These are phyloP conservation scores for Alternaria triticina DNA, from an alignment of 2,329 filamentous ascomycete genomes.

Conservation along the genomic window DNA sequence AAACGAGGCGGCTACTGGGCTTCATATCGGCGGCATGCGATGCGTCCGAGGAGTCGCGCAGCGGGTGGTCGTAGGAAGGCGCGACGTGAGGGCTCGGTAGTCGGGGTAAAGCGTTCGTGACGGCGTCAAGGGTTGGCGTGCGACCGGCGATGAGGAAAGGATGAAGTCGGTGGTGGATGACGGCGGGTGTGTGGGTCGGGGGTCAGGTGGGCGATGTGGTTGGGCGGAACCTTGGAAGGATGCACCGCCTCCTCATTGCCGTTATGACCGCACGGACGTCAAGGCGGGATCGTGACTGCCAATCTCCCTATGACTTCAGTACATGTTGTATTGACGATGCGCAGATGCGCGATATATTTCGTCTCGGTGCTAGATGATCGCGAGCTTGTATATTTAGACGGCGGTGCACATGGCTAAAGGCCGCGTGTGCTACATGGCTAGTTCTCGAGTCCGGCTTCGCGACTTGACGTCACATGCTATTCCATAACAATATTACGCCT, in stretches of 20 bases:
- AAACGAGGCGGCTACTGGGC: conserved; percentile 7
- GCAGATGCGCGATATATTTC: not conserved
- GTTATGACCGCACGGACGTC: not conserved
- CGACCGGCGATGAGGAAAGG: not conserved
- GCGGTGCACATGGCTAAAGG: not conserved
- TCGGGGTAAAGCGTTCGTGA: not conserved
- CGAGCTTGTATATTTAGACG: not conserved
- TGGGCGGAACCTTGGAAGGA: not conserved
- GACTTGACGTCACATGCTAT: not conserved
- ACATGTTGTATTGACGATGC: not conserved
- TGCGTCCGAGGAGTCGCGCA: not conserved
- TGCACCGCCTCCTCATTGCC: not conserved
- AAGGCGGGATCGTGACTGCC: not conserved
- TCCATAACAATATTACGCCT: not conserved
- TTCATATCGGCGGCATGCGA: conserved; percentile 16
- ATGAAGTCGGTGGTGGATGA: not conserved
- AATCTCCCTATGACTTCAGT: not conserved
- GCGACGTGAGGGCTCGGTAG: not conserved
- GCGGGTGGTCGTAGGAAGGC: too few species aligned
- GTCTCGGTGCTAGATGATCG: not conserved
- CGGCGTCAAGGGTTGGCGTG: not conserved
- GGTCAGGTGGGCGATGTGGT: not conserved
- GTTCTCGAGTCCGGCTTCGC: not conserved
- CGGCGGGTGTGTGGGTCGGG: not conserved
- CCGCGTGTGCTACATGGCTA: not conserved